A percentile compares a stretch with the other conserved stretches of the same genome.
phyloP scores from a whole-genome alignment of 352 stramenopile species.

The Globisporangium nagaii region DNA sequence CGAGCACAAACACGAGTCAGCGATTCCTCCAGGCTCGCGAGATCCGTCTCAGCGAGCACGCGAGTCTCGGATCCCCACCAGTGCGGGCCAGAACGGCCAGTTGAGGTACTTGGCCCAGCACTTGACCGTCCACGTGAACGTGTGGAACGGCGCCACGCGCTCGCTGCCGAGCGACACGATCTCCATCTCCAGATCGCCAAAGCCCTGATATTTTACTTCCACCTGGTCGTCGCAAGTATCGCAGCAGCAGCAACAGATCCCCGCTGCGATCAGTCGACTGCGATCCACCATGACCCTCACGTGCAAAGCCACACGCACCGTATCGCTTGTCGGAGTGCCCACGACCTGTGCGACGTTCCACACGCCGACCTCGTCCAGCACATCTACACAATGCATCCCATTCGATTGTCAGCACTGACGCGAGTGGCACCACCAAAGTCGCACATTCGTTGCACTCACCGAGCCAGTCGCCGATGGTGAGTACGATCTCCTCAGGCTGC shows the following conservation, averaged over 20 bases:
- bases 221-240: not conserved
- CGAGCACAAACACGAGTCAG: not conserved
- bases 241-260: not conserved
- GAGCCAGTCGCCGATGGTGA: conserved; percentile 11
- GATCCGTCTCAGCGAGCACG: not conserved
- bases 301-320: not conserved
- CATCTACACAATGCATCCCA: not conserved
- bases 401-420: not conserved
- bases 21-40: not conserved
- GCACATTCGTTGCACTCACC: not conserved
- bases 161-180: conserved; percentile 42
- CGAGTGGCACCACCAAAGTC: not conserved
- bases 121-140: conserved; percentile 65
- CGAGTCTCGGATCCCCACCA: conserved; percentile 28
- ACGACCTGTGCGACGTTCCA: conserved; percentile 8
- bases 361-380: conserved; percentile 5
- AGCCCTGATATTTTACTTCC: conserved; percentile 55
- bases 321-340: not conserved
- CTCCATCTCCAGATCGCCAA: conserved; percentile 39
- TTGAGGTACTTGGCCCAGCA: conserved; percentile 75
- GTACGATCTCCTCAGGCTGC: not conserved
- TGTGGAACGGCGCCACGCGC: conserved; percentile 56
- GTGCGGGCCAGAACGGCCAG: conserved; percentile 56
- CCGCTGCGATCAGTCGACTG: not conserved
- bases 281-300: not conserved